These are phyloP conservation scores for Candida chauliodis DNA, from an alignment of 805 yeast genomes.

Conservation along the genomic window DNA sequence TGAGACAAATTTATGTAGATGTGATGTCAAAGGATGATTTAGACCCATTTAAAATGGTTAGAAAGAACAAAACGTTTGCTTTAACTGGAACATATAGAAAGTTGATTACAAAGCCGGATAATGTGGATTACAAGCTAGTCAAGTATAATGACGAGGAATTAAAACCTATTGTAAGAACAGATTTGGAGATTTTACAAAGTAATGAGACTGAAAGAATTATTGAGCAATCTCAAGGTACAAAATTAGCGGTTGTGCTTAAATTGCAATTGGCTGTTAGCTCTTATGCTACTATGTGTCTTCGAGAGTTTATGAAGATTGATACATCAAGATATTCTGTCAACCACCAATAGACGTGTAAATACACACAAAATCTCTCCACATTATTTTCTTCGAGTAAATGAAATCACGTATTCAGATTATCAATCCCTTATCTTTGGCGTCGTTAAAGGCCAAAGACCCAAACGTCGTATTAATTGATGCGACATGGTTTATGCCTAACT, in stretches of 20 bases:
- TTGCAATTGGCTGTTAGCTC: conserved; percentile 81
- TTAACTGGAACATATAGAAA: conserved; percentile 86
- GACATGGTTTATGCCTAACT: conserved; percentile 89
- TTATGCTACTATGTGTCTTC: conserved; percentile 95
- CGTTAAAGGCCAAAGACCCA: conserved; percentile 4
- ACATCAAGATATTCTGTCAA: conserved; percentile 40
- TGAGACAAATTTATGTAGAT: conserved; percentile 60
- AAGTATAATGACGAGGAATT: conserved; percentile 56
- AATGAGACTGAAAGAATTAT: conserved; percentile 22
- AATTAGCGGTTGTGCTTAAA: conserved; percentile 68
- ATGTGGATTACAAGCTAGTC: conserved; percentile 59
- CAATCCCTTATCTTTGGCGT: conserved; percentile 9
- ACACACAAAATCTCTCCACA: conserved; percentile 1
- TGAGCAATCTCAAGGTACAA: conserved; percentile 20
- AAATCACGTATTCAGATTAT: conserved; percentile 6
- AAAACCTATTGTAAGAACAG: conserved; percentile 77
- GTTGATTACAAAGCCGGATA: conserved; percentile 61
- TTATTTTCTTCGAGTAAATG: background rate
- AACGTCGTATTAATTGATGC: conserved; percentile 67
- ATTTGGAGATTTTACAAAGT: conserved; percentile 46
- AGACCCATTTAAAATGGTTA: conserved; percentile 80
- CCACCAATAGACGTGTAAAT: background rate
- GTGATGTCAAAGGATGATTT: conserved; percentile 78
- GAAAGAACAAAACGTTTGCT: conserved; percentile 85
- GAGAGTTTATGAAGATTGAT: conserved; percentile 83